Evolutionary conservation across 1,284 basidiomycete species (phyloP), one percentile per base, ranked within the genome.

Genomic region (Takashimella tepidaria): DNA sequence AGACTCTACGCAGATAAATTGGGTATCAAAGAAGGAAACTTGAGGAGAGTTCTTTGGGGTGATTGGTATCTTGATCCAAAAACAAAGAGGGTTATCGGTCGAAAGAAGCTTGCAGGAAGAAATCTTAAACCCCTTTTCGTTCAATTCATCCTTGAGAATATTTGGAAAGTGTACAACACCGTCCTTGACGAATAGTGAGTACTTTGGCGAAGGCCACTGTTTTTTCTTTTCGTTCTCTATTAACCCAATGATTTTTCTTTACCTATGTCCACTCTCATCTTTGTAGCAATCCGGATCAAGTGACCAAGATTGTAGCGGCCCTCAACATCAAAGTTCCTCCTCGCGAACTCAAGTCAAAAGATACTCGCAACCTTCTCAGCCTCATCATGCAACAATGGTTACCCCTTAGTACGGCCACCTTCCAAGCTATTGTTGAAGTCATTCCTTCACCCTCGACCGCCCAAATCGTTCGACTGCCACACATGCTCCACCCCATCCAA

Each of bases 11-110:
- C 90, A 1, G 81, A 84, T 22, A 98, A 97, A 75, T 82, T 99
- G 20, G 89, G 89, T 16, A 88, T 98, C 69, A 88, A 89, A 69
- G 95, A 98, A 74, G 79, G 79, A 2, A 95, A 89, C 67, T 79
- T 99, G 41, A 83, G 89, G 51, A 82, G 84, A 53, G 91, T 93
- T 5, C 79, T 99, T 1, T 99, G 96, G 96, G 96, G 96, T 1
- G 93, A 98, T 74, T 98, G 87, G 74, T 99, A 89, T 77, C 81
- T 98, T 53, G 96, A 98, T 72, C 90, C 95, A 0, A 98, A 98
- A 79, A 88, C 88, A 48, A 98, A 97, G 77, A 83, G 86, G 57
- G 89, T 98, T 21, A 86, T 98, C 66, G 89, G 87, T 61, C 81
- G 92, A 70, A 96, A 95, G 75, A 89, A 92, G 73, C 81, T 95